Conservation (phyloP, 768 basidiomycete genomes). For the Suillus sp. region DNA sequence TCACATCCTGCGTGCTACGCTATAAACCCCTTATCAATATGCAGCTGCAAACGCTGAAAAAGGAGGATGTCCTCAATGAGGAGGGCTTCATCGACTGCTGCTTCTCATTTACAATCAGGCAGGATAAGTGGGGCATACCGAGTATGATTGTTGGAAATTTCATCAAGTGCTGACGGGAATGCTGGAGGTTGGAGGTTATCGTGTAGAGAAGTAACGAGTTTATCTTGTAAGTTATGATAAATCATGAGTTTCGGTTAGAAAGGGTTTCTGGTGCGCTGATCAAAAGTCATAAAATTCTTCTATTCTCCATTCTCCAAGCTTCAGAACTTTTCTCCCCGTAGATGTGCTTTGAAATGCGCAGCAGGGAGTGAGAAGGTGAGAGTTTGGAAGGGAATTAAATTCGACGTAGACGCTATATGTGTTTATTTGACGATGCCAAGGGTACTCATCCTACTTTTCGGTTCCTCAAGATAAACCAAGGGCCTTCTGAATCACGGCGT, state of each 20-base stretch:
- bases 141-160: constrained; percentile 94
- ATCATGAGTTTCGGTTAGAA: no score
- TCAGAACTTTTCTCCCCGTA: not conserved
- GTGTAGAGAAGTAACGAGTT: no score
- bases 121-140: constrained; percentile 85
- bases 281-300: no score
- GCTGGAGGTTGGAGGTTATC: constrained; percentile 1
- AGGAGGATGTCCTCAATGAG: constrained; percentile 45
- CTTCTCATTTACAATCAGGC: constrained; percentile 84
- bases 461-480: no score
- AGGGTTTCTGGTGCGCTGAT: no score
- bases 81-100: constrained; percentile 84
- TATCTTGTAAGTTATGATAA: no score
- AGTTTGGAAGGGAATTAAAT: not conserved
- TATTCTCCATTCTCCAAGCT: not conserved
- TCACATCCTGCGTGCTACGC: constrained; percentile 87
- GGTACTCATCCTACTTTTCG: not conserved
- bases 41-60: constrained; percentile 32
- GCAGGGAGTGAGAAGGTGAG: not conserved
- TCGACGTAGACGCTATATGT: not conserved
- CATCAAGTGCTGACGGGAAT: constrained; percentile 56
- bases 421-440: not conserved
- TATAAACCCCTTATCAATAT: constrained; percentile 68
- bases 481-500: no score
- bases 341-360: not conserved